Conservation (phyloP, 371 early-diverging fungal species). For the Rhizopus delemar region DNA sequence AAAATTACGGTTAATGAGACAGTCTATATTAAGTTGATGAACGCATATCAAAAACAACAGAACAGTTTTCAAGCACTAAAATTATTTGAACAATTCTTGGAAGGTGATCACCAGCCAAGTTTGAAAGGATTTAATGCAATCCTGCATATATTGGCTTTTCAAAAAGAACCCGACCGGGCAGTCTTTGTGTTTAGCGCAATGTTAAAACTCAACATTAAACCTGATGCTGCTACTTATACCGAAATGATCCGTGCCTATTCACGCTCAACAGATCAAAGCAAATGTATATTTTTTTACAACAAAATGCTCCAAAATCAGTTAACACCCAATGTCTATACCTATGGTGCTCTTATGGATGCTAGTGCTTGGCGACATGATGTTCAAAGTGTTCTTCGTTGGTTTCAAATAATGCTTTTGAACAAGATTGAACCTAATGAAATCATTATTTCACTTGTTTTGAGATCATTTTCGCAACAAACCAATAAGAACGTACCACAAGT, state of each 20-base stretch:
- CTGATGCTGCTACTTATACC: conserved; percentile 51
- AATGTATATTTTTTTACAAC: conserved; percentile 41
- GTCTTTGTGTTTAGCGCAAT: conserved; percentile 38
- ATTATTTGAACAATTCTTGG: conserved; percentile 44
- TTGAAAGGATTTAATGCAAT: conserved; percentile 48
- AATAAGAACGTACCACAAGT: conserved; percentile 22
- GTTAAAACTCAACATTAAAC: conserved; percentile 35
- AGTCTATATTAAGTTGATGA: conserved; percentile 35
- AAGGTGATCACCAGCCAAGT: conserved; percentile 34
- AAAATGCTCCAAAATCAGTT: conserved; percentile 41
- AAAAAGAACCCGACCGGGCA: conserved; percentile 37
- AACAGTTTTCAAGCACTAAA: conserved; percentile 35
- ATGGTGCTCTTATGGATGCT: conserved; percentile 52
- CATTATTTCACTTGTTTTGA: conserved; percentile 33
- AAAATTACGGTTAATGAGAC: conserved; percentile 22
- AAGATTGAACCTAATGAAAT: conserved; percentile 36
- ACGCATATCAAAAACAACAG: conserved; percentile 23
- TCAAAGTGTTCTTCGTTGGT: conserved; percentile 43
- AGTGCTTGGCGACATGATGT: conserved; percentile 27
- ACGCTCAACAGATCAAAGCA: conserved; percentile 18
- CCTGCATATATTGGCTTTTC: conserved; percentile 48
- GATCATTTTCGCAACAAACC: conserved; percentile 27
- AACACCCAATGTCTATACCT: conserved; percentile 53
- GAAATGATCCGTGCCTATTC: conserved; percentile 51
- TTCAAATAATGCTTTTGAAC: conserved; percentile 37